Conservation (phyloP, 257 asterid genomes). For the Capsicum rhomboideum region DNA sequence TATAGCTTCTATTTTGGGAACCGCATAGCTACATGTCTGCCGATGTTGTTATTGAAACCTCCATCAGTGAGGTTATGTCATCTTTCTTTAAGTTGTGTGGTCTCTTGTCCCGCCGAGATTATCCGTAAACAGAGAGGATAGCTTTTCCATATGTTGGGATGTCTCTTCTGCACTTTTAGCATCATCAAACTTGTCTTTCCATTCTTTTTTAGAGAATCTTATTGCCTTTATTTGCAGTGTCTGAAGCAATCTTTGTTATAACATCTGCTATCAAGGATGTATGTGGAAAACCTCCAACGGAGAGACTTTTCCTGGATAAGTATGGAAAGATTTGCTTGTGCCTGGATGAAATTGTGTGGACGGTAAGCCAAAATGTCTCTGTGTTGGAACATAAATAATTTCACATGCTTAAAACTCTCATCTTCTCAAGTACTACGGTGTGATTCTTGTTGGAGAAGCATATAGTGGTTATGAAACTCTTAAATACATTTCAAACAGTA, state of each 20-base stretch:
- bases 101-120: not conserved
- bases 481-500: not conserved
- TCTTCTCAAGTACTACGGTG: not conserved
- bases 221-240: slow-evolving; percentile 35
- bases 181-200: not conserved
- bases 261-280: slow-evolving; percentile 93
- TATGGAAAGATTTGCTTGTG: slow-evolving; percentile 96
- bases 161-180: not conserved
- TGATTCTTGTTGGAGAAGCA: not conserved
- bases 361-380: slow-evolving; percentile 35
- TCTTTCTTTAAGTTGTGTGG: not conserved
- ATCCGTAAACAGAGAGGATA: not conserved
- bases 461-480: not conserved
- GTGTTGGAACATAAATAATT: not conserved
- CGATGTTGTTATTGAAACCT: not conserved
- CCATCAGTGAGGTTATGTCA: not conserved
- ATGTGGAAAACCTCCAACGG: slow-evolving; percentile 91
- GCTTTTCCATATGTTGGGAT: not conserved
- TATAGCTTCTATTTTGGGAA: not conserved
- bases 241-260: slow-evolving; percentile 80
- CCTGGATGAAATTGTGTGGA: slow-evolving; percentile 97
- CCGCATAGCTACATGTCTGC: not conserved
- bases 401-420: not conserved
- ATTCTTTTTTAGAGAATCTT: not conserved
- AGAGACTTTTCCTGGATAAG: slow-evolving; percentile 91